Conservation (phyloP, 75 land plant species). For the Picea glauca region DNA sequence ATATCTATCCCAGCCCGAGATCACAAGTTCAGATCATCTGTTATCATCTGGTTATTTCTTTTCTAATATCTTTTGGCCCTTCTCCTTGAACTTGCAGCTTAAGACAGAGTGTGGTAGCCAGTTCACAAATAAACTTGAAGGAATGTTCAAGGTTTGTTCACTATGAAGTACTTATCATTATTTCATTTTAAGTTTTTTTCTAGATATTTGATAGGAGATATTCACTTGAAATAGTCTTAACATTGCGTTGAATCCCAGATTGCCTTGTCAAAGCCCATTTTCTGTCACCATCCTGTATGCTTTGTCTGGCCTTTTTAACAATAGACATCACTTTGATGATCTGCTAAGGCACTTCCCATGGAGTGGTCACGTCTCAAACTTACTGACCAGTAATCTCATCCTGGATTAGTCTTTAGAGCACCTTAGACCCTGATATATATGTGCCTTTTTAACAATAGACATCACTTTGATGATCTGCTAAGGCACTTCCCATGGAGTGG, state of each 20-base stretch:
- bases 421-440: background rate
- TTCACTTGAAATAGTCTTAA: background rate
- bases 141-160: slow-evolving; percentile 93
- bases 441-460: background rate
- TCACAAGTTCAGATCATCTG: background rate
- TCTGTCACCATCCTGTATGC: background rate
- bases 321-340: background rate
- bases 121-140: slow-evolving; percentile 99
- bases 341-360: background rate
- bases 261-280: background rate
- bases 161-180: too few species aligned
- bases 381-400: background rate
- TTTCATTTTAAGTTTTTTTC: too few species aligned
- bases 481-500: background rate
- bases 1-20: background rate
- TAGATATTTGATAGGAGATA: background rate
- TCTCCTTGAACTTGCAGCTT: slow-evolving; percentile 55
- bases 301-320: background rate
- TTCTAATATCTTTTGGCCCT: background rate
- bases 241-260: background rate
- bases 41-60: background rate
- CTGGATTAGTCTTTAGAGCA: background rate
- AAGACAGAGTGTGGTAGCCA: slow-evolving; percentile 99
- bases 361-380: background rate
- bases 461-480: background rate